Evolutionary conservation across 2,329 filamentous ascomycete genomes (phyloP), one percentile per base, ranked within the genome.

Genomic region (Emericellopsis cladophorae): DNA sequence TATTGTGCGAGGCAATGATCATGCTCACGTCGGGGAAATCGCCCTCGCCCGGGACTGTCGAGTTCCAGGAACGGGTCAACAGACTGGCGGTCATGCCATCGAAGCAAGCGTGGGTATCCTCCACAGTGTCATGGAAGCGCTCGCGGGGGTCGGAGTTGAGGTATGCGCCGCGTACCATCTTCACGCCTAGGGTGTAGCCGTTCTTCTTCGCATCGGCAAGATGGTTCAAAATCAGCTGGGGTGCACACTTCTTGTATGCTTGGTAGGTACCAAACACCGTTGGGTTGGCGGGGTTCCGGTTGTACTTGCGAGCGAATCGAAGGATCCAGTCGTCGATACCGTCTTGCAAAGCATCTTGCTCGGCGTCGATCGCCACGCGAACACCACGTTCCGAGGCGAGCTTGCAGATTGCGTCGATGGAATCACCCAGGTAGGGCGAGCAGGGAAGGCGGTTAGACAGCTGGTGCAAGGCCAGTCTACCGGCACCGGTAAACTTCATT

Each of bases 1-100:
- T 74, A 55, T 95, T 95, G 64, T 95, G 89, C 2, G 83, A 84
- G 7, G 88, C 89, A 14, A 95, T 68, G 21, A 94, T 76, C 21
- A 94, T 52, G 49, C 68, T 68, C 8, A 80, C 68, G 2, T 57
- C 57, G 0, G 80, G 80, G 52, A 80, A 82, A 18, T 56, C 43
- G 3, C 57, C 55, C 6, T 55, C 51, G 7, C 60, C 61, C 21
- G 57, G 51, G 12, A 68, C 54, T 4, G 51, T 51, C 36, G 42
- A 34, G 32, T 53, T 54, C 59, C 59, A 64, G 44, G 70, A 61
- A 42, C 77, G 71, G 15, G 68, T 72, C 41, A 94, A 66, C 6
- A 94, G 64, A 9, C 76, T 73, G 34, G 76, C 72, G 0, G 82
- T 72, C 41, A 90, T 75, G 7, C 68, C 70, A 55, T 95, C 77